Percentiles rank a stretch among this genome's conserved stretches.
Conservation (phyloP, 805 yeast species). For the Diddensiella transvaalensis region DNA sequence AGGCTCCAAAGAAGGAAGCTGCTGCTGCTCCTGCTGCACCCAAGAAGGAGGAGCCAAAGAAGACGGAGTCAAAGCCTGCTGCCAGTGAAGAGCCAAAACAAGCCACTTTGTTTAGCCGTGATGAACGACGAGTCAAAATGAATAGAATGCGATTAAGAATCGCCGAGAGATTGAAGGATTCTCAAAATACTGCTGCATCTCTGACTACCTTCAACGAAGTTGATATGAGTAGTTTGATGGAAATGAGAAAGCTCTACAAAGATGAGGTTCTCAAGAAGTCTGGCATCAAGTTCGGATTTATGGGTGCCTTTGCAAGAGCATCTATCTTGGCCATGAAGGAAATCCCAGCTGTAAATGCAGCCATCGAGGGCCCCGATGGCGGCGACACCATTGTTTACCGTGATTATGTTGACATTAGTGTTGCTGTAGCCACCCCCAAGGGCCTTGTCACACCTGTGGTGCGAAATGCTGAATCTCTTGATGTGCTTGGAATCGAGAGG, state of each 20-base stretch:
- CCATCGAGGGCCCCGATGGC: slow-evolving; percentile 67
- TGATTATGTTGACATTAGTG: slow-evolving; percentile 91
- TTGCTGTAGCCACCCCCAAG: slow-evolving; percentile 99
- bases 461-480: slow-evolving; percentile 90
- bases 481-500: slow-evolving; percentile 83
- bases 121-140: slow-evolving; percentile 92
- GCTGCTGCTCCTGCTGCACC: slow-evolving; percentile 29
- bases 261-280: slow-evolving; percentile 93
- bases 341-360: slow-evolving; percentile 91
- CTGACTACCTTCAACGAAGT: slow-evolving; percentile 97
- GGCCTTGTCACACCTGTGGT: slow-evolving; percentile 98
- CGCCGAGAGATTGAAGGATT: slow-evolving; percentile 98
- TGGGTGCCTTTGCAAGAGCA: slow-evolving; percentile 98
- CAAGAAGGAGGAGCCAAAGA: slow-evolving; percentile 34
- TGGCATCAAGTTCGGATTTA: slow-evolving; percentile 94
- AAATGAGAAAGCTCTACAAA: slow-evolving; percentile 93
- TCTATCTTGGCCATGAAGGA: slow-evolving; percentile 89
- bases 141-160: slow-evolving; percentile 99
- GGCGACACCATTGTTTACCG: slow-evolving; percentile 92
- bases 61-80: slow-evolving; percentile 24
- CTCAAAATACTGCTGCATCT: slow-evolving; percentile 98
- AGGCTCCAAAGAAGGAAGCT: slow-evolving; percentile 19
- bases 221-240: slow-evolving; percentile 88
- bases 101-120: slow-evolving; percentile 42
- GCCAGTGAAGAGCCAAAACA: slow-evolving; percentile 24